phyloP scores from a whole-genome alignment of 2,329 filamentous ascomycete genomes.

The Verruconis gallopava region DNA sequence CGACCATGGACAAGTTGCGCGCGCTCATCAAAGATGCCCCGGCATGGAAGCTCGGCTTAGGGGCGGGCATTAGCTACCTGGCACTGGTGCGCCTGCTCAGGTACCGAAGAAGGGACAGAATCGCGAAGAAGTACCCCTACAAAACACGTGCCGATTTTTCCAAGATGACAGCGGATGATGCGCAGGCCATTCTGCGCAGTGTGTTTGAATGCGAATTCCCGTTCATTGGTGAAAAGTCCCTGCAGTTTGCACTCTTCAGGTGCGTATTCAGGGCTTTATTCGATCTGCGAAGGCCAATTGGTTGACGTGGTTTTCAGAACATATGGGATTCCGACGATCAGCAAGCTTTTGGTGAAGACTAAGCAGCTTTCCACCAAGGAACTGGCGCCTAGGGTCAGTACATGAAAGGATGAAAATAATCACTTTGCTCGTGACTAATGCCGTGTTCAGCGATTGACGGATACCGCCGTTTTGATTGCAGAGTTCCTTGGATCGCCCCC shows the following conservation, averaged over 20 bases:
- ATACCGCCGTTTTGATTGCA: slow-evolving; percentile 21
- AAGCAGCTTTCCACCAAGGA: slow-evolving; percentile 18
- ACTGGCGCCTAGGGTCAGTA: slow-evolving; percentile 13
- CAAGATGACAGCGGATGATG: slow-evolving; percentile 42
- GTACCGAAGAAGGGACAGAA: slow-evolving; percentile 24
- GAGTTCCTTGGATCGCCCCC: slow-evolving; percentile 20
- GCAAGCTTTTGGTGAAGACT: slow-evolving; percentile 22
- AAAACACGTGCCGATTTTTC: slow-evolving; percentile 32
- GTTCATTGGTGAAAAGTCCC: slow-evolving; percentile 34
- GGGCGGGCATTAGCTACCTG: slow-evolving; percentile 17
- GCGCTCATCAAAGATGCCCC: not conserved
- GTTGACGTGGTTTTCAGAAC: slow-evolving; percentile 12
- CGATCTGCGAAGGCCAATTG: not conserved
- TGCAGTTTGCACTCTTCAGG: slow-evolving; percentile 48
- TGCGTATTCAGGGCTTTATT: slow-evolving; percentile 8
- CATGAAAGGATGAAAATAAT: too few species aligned
- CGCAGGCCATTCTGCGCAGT: slow-evolving; percentile 35
- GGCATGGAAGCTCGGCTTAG: slow-evolving; percentile 5
- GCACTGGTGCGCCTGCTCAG: slow-evolving; percentile 24
- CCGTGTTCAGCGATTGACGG: slow-evolving; percentile 19
- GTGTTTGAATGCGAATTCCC: slow-evolving; percentile 44
- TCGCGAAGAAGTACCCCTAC: slow-evolving; percentile 32
- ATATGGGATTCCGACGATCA: slow-evolving; percentile 26
- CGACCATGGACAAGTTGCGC: not conserved
- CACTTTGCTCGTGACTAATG: too few species aligned